Evolutionary conservation across 164 flowering plant genomes (phyloP), one percentile per base, ranked within the genome.

Genomic region (Liriodendron chinense): DNA sequence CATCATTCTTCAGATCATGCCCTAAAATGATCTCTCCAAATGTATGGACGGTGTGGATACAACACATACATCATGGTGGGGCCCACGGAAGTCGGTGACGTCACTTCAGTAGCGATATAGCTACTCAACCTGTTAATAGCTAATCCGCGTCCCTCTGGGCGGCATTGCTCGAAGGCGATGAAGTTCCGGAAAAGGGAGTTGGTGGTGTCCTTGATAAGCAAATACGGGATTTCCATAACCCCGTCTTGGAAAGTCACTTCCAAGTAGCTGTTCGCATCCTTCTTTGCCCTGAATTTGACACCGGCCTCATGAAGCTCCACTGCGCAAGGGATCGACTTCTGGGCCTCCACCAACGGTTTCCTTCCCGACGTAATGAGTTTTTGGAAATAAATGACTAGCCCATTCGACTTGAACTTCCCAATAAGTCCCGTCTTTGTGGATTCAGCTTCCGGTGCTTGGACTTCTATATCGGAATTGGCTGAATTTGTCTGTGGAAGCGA

Each of bases 401-500:
- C 43, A 6, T 34, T 34, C 56, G 94, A 77, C 18, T 96, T 73
- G 66, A 88, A 89, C 65, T 91, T 96, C 0, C 92, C 94, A 0
- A 89, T 89, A 0, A 89, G 84, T 20, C 75, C 80, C 1, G 78
- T 16, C n/a, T 88, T 76, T 7, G 3, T 34, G 43, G 43, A 34
- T 34, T 34, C 43, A 20, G 25, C 3, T 7, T n/a, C 10, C 2
- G 23, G 66, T 9, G 25, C 7, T n/a, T 18, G 23, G 23, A 5
- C 66, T n/a, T 3, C 25, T 8, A 20, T 21, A 18, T 13, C 66
- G 20, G 66, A 13, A 8, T 18, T 5, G 66, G 24, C 7, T 63
- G 22, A 13, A 21, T 8, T 20, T 63, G 6, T 22, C 25, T 3
- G 22, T 12, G 9, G 23, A 0, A 20, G 10, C 20, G 3, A 5